Evolutionary conservation across 202 grass and related monocot genomes (phyloP).

Genomic region (Hordeum pubiflorum): DNA sequence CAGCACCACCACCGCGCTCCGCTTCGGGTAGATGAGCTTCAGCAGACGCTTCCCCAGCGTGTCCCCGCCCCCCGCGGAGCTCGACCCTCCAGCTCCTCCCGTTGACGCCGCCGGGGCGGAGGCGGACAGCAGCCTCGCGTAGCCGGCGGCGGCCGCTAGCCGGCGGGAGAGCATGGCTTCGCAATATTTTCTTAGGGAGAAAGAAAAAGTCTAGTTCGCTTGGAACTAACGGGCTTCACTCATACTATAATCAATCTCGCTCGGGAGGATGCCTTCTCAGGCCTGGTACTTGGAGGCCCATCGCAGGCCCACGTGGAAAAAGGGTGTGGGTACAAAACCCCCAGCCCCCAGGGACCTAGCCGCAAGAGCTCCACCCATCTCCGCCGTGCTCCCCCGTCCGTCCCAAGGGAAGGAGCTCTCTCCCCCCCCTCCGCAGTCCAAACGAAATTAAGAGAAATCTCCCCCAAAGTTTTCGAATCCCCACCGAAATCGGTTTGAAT

Average conservation of each 20-base stretch:
- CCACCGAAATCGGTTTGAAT: slow-evolving; percentile 19
- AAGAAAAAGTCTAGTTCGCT: not conserved
- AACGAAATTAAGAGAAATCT: not conserved
- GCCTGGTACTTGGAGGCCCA: not conserved
- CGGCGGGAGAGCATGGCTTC: slow-evolving; percentile 36
- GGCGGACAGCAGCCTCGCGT: slow-evolving; percentile 19
- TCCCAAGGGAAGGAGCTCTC: not conserved
- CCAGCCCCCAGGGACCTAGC: not conserved
- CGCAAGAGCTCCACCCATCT: not conserved
- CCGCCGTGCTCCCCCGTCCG: not conserved
- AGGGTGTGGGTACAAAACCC: not conserved
- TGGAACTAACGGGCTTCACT: not conserved
- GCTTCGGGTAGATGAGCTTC: slow-evolving; percentile 52
- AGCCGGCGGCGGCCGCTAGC: not conserved
- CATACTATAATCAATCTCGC: too few species aligned
- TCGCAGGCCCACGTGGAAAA: not conserved
- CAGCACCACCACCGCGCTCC: slow-evolving; percentile 58
- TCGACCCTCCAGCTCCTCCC: not conserved
- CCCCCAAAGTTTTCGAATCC: not conserved
- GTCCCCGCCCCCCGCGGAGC: not conserved
- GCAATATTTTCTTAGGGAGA: not conserved
- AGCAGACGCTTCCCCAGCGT: slow-evolving; percentile 58
- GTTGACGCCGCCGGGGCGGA: not conserved
- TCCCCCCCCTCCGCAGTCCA: not conserved
- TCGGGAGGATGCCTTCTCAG: too few species aligned